phyloP scores from a whole-genome alignment of 306 rosid species.

The Geum urbanum region DNA sequence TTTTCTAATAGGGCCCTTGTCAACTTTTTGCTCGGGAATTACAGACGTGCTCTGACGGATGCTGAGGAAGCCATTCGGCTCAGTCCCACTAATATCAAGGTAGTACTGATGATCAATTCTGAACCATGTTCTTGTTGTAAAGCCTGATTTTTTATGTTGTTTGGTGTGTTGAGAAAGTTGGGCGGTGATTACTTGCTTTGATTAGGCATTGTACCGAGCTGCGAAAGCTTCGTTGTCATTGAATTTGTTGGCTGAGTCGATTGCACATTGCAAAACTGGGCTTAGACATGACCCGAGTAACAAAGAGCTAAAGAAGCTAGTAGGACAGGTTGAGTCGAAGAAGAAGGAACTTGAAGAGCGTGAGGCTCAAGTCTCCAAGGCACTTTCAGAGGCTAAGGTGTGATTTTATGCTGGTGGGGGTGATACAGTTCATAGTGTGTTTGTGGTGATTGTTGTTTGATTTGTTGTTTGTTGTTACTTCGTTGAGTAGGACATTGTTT shows the following conservation, averaged over 20 bases:
- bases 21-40: slow-evolving; percentile 75
- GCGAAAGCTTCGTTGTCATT: slow-evolving; percentile 69
- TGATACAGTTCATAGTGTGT: slow-evolving; percentile 1
- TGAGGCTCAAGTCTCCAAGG: slow-evolving; percentile 69
- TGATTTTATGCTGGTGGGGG: slow-evolving; percentile 6
- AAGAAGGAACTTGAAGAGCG: slow-evolving; percentile 56
- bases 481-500: slow-evolving; percentile 58
- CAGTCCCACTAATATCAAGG: slow-evolving; percentile 69
- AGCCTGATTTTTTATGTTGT: neutral
- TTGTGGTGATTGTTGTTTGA: slow-evolving; percentile 24
- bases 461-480: slow-evolving; percentile 18
- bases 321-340: slow-evolving; percentile 46
- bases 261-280: slow-evolving; percentile 56
- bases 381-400: slow-evolving; percentile 65
- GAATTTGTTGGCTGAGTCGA: slow-evolving; percentile 66
- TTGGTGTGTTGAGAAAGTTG: slow-evolving; percentile 10
- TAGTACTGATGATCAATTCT: slow-evolving; percentile 26
- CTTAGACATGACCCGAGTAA: slow-evolving; percentile 63
- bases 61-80: slow-evolving; percentile 69
- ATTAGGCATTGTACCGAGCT: slow-evolving; percentile 78
- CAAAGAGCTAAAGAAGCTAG: slow-evolving; percentile 64
- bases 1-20: slow-evolving; percentile 81
- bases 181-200: slow-evolving; percentile 16
- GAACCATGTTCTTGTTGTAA: neutral
- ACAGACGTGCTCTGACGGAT: slow-evolving; percentile 76